Evolutionary conservation across 352 stramenopile species (phyloP).

Genomic region (Phytophthora agathidicida): DNA sequence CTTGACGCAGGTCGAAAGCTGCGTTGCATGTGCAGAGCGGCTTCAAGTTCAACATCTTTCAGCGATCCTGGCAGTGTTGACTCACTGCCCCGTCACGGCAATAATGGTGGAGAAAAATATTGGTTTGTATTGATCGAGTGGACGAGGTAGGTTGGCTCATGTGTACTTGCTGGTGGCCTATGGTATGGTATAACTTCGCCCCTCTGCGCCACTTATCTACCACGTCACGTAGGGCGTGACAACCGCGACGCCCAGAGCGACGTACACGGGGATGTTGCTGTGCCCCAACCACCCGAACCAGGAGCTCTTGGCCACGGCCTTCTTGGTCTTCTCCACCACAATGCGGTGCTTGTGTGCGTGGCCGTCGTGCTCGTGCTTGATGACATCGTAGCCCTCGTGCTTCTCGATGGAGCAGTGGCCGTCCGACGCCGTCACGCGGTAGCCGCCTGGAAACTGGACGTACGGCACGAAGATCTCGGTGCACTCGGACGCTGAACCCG

Average conservation of each 20-base stretch:
- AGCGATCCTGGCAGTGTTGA: no score
- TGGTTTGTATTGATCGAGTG: conserved; percentile 18
- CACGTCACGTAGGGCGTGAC: conserved; percentile 25
- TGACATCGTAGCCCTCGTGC: conserved; percentile 54
- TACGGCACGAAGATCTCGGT: conserved; percentile 47
- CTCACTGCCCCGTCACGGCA: neutral
- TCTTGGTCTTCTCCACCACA: conserved; percentile 34
- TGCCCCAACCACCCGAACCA: conserved; percentile 22
- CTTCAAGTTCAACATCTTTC: conserved; percentile 17
- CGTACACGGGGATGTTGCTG: conserved; percentile 39
- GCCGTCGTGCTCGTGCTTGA: conserved; percentile 43
- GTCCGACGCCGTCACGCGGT: conserved; percentile 42
- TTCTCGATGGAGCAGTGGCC: conserved; percentile 45
- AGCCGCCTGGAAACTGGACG: conserved; percentile 36
- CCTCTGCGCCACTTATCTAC: conserved; percentile 4
- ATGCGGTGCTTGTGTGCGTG: conserved; percentile 39
- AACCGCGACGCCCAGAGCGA: conserved; percentile 31
- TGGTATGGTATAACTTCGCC: conserved; percentile 6
- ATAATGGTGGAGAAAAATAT: neutral
- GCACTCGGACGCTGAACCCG: neutral
- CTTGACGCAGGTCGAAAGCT: no score
- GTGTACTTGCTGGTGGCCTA: conserved; percentile 2
- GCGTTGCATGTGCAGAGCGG: no score
- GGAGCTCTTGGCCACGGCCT: conserved; percentile 4
- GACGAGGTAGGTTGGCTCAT: neutral